Evolutionary conservation across 176 grass and related monocot species (phyloP), one percentile per base, ranked within the genome.

Genomic region (Pontederia paniculata): DNA sequence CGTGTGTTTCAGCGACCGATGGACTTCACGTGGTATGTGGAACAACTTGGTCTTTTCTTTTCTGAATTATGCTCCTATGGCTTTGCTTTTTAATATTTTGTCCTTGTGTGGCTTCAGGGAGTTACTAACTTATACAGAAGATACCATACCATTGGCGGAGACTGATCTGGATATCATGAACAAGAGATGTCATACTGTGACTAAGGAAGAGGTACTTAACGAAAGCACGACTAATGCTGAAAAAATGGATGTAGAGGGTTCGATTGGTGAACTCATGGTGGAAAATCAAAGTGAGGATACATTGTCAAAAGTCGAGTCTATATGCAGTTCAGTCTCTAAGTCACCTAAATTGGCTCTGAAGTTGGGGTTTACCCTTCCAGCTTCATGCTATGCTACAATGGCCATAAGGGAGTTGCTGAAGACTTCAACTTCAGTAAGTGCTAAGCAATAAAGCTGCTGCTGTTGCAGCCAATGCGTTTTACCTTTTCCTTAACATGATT

Each of bases 331-430:
- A 72, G 74, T 82, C 55, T 44, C 43, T 67, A 23, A 68, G 54
- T 57, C 74, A 70, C 72, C 31, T 10, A 98, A 91, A 61, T 54
- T 79, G 72, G 86, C 86, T 22, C 41, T 91, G 53, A 98, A 91
- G 73, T 62, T 98, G 51, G 72, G 65, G 53, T 98, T 98, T 74
- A 91, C 86, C 73, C 76, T 98, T 54, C 86, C 93, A 55, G 57
- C 93, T 73, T 98, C 93, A 23, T 84, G 70, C 20, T 91, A 91
- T 60, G 86, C 93, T 62, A 98, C 93, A 46, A 98, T 98, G 80
- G 80, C 70, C 42, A 84, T 98, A 47, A 78, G 93, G 57, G 93
- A 98, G 75, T 62, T 91, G 14, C 83, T 89, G 62, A 98, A 98
- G 73, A 74, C 58, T 74, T 91, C 86, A 42, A 84, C 83, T 14